Conservation (phyloP, 2,329 filamentous ascomycete species). For the Hymenoscyphus fraxineus region DNA sequence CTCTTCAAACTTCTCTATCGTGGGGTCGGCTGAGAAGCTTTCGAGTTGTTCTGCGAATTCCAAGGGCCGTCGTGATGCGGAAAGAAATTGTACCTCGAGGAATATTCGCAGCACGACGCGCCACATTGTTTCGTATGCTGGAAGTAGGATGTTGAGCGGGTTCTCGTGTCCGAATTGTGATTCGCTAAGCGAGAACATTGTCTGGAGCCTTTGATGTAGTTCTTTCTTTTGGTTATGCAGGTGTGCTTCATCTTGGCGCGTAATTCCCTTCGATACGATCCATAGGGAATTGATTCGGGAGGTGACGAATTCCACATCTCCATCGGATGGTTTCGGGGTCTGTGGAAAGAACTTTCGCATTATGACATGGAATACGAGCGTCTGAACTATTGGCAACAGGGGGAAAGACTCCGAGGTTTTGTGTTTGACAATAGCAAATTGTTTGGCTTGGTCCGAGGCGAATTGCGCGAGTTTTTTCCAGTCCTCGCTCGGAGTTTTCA, state of each 20-base stretch:
- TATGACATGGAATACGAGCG: constrained; percentile 14
- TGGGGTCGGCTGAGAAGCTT: background rate
- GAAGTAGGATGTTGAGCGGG: constrained; percentile 18
- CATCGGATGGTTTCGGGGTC: background rate
- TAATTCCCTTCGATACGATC: constrained; percentile 11
- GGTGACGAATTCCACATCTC: constrained; percentile 14
- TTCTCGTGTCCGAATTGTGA: constrained; percentile 4
- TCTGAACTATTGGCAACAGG: constrained; percentile 11
- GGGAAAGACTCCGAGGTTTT: background rate
- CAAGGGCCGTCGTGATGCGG: background rate
- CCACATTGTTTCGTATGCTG: constrained; percentile 18
- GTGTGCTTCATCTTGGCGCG: background rate
- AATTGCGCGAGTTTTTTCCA: background rate
- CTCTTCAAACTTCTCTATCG: background rate
- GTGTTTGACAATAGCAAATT: background rate
- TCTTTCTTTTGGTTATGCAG: background rate
- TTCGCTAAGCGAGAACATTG: background rate
- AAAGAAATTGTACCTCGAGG: constrained; percentile 18
- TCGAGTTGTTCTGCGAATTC: background rate
- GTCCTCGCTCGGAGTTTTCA: background rate
- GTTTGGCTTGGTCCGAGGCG: background rate
- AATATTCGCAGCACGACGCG: constrained; percentile 16
- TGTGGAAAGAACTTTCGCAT: constrained; percentile 18
- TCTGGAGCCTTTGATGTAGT: background rate
- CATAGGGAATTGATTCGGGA: constrained; percentile 18